Evolutionary conservation across 768 basidiomycete genomes (phyloP), one percentile per base, ranked within the genome.

Genomic region (Boletus reticulatus): DNA sequence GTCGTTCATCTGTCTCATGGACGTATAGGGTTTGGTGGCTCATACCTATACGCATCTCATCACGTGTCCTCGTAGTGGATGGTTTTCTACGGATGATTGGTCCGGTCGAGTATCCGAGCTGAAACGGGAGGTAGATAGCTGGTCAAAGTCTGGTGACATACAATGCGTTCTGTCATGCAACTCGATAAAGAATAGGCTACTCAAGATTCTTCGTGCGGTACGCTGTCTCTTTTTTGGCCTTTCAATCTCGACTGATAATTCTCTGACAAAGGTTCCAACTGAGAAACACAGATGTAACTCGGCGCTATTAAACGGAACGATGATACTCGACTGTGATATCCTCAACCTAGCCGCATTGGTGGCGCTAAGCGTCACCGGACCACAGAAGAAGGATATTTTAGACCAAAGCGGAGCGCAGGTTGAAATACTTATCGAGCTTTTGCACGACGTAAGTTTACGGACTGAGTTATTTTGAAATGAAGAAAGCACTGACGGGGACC

Each of bases 41-140:
- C 70, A 72, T 41, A 58, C 59, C 3, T 69, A 65, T 31, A 69
- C 70, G 6, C 70, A 69, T 48, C 29, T 69, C 24, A 27, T 60
- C 12, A 6, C 19, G 39, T 69, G 68, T 27, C 41, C 57, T 50
- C 46, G 36, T 32, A 57, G 49, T 24, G 22, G 59, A 39, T 60
- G 48, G 65, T 2, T 56, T 47, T 46, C 5, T 4, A 39, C 14
- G 13, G 54, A 55, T 16, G 50, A 58, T 41, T 63, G 59, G 63
- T 54, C 48, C 4, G 20, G 3, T 12, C 49, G 47, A 22, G 36
- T 55, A 43, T 42, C 44, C 2, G 32, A 56, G n/a, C 41, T 69
- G 43, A 43, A 60, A 34, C n/a, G 22, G 22, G 14, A 44, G 43
- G 55, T 56, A 20, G 45, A 48, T n/a, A 9, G n/a, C 12, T 65